These are phyloP conservation scores for Alternaria sp. DNA, from an alignment of 2,329 filamentous ascomycete genomes.

Conservation along the genomic window DNA sequence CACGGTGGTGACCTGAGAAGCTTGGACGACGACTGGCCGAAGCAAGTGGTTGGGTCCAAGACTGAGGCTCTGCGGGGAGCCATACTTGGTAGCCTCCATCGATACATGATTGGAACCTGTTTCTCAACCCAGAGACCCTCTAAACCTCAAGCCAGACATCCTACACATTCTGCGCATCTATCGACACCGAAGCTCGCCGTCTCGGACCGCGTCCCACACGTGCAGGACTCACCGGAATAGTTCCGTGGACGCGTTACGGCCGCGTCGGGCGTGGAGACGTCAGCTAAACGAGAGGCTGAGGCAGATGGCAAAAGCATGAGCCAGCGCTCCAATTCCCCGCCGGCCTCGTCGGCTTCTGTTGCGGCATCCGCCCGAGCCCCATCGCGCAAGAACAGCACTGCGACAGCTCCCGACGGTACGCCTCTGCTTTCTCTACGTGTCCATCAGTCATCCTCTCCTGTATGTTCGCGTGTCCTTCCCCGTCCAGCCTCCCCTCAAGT, in stretches of 20 bases:
- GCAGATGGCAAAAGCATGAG: slow-evolving; percentile 14
- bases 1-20: neutral
- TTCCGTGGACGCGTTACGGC: slow-evolving; percentile 3
- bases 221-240: slow-evolving; percentile 1
- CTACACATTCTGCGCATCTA: neutral
- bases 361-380: slow-evolving; percentile 37
- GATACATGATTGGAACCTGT: neutral
- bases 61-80: slow-evolving; percentile 12
- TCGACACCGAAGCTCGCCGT: neutral
- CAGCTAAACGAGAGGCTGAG: slow-evolving; percentile 15
- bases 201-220: neutral
- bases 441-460: neutral
- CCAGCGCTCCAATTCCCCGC: slow-evolving; percentile 11
- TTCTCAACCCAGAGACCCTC: neutral
- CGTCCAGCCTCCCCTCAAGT: slow-evolving; percentile 3
- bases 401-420: slow-evolving; percentile 51
- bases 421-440: neutral
- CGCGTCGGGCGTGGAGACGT: slow-evolving; percentile 2
- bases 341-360: slow-evolving; percentile 37
- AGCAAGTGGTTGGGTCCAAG: neutral
- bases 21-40: neutral
- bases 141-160: neutral
- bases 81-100: neutral
- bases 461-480: slow-evolving; percentile 1
- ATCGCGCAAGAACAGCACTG: slow-evolving; percentile 44